phyloP scores from a whole-genome alignment of 768 basidiomycete genomes.

The Leccinum uliginosum region DNA sequence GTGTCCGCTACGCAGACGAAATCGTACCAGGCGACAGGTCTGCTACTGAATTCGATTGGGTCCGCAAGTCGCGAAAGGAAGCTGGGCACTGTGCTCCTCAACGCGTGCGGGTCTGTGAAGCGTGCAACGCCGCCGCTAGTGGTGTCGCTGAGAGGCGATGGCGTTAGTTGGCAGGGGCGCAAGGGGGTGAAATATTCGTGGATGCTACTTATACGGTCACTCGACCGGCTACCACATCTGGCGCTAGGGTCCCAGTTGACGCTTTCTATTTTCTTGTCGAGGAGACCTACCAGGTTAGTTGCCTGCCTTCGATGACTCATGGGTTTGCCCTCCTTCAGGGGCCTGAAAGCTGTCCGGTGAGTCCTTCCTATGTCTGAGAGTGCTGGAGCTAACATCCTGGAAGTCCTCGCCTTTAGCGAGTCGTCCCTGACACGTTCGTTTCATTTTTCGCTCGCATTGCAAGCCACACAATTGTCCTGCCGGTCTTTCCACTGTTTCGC shows the following conservation, averaged over 20 bases:
- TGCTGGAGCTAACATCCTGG: not conserved
- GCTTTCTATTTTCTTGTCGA: not conserved
- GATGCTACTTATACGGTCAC: not conserved
- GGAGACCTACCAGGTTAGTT: not conserved
- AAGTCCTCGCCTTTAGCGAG: not conserved
- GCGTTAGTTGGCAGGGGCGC: constrained; percentile 15
- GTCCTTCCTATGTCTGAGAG: not conserved
- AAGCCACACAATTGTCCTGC: not conserved
- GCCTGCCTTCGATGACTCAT: not conserved
- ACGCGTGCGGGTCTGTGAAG: constrained; percentile 32
- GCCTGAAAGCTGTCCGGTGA: not conserved
- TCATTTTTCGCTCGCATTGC: not conserved
- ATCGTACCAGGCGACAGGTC: constrained; percentile 12
- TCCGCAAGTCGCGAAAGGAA: constrained; percentile 33
- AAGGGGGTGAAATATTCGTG: constrained; percentile 3
- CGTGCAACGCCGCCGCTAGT: constrained; percentile 29
- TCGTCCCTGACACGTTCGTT: not conserved
- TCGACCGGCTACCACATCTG: not conserved
- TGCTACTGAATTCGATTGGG: constrained; percentile 42
- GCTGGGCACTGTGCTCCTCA: constrained; percentile 16
- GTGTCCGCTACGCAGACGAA: constrained; percentile 36
- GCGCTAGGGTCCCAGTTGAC: not conserved
- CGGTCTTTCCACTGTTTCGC: not conserved
- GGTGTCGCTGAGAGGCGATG: constrained; percentile 24
- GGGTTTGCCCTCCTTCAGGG: constrained; percentile 1